phyloP scores from a whole-genome alignment of 2,329 filamentous ascomycete species.

The Taxawa tesnikishii region DNA sequence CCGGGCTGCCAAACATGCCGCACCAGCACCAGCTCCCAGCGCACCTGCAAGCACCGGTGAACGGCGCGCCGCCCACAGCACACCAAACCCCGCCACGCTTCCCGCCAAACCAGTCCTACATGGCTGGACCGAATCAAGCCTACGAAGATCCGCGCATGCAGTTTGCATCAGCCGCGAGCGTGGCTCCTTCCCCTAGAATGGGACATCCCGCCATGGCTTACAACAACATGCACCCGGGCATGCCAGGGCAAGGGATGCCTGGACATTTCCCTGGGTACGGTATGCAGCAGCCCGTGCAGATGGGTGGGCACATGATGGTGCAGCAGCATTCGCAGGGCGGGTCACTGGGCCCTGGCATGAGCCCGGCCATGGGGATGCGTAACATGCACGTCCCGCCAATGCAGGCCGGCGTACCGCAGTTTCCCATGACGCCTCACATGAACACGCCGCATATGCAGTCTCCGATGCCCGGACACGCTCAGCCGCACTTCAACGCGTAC shows the following conservation, averaged over 20 bases:
- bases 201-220: constrained; percentile 38
- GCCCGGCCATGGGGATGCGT: constrained; percentile 69
- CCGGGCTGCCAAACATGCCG: constrained; percentile 59
- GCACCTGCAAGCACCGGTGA: constrained; percentile 74
- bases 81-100: constrained; percentile 65
- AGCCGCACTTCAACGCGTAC: constrained; percentile 46
- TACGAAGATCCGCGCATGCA: constrained; percentile 79
- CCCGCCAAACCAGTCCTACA: constrained; percentile 63
- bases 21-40: constrained; percentile 77
- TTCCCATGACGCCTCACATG: too few relatives aligned
- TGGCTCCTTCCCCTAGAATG: constrained; percentile 72
- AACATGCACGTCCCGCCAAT: too few relatives aligned
- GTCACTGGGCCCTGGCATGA: constrained; percentile 57
- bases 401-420: too few relatives aligned
- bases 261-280: constrained; percentile 65
- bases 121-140: constrained; percentile 55
- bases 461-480: constrained; percentile 49
- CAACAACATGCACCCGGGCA: constrained; percentile 48
- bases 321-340: constrained; percentile 54
- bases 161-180: constrained; percentile 62
- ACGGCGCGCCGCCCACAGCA: constrained; percentile 51
- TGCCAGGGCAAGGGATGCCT: constrained; percentile 61
- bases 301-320: constrained; percentile 70
- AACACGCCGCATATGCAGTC: too few relatives aligned
- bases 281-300: constrained; percentile 35